Conservation (phyloP, 345 rosid species). For the Dimocarpus longan region DNA sequence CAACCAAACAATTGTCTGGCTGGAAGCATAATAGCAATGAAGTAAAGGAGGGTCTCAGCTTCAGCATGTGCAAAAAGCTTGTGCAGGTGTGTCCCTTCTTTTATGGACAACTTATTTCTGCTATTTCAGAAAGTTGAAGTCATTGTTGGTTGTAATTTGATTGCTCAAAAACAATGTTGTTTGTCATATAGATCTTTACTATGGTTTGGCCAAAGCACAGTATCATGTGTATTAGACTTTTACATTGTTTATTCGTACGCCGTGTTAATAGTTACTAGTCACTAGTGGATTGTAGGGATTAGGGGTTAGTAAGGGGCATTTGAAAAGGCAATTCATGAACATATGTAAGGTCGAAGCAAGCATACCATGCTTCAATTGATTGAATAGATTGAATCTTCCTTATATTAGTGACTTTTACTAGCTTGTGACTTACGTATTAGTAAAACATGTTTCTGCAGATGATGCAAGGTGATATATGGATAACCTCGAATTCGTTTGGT, state of each 20-base stretch:
- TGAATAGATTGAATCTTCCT: background rate
- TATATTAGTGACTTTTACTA: background rate
- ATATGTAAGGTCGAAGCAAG: background rate
- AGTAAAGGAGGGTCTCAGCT: slow-evolving; percentile 67
- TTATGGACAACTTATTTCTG: background rate
- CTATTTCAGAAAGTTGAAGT: background rate
- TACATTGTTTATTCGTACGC: background rate
- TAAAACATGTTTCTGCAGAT: slow-evolving; percentile 47
- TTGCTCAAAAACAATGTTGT: background rate
- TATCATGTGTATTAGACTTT: background rate
- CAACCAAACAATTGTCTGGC: slow-evolving; percentile 32
- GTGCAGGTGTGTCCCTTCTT: slow-evolving; percentile 62
- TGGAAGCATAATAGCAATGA: slow-evolving; percentile 50
- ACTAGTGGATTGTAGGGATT: background rate
- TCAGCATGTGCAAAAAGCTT: slow-evolving; percentile 88
- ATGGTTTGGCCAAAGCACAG: background rate
- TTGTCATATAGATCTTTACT: background rate
- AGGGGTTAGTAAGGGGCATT: too few species aligned
- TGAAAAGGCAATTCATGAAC: too few species aligned
- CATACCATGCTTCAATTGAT: background rate
- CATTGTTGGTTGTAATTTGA: background rate
- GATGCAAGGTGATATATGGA: slow-evolving; percentile 97
- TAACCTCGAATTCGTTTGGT: slow-evolving; percentile 61
- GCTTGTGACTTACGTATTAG: background rate
- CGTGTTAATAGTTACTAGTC: background rate